Conservation (phyloP, 75 land plant species). For the Gnetum montanum region DNA sequence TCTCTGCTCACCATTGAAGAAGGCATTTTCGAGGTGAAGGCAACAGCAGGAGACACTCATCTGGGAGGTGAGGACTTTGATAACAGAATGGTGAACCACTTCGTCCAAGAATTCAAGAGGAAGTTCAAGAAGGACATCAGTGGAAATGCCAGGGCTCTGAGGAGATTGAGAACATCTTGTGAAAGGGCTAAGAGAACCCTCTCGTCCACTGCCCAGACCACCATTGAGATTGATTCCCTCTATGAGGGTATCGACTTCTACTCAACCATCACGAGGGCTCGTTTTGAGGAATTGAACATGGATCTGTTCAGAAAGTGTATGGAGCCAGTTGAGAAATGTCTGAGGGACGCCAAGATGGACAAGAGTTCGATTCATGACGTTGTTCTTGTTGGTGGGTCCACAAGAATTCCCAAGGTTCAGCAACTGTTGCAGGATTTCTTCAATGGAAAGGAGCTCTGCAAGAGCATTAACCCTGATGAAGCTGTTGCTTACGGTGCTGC, state of each 20-base stretch:
- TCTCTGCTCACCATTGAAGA: conserved; percentile 68
- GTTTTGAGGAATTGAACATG: conserved; percentile 43
- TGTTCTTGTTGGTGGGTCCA: conserved; percentile 29
- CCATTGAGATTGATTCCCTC: conserved; percentile 34
- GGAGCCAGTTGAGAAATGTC: conserved; percentile 46
- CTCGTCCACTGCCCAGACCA: conserved; percentile 34
- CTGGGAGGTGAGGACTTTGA: no score
- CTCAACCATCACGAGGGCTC: conserved; percentile 22
- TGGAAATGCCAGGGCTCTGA: conserved; percentile 26
- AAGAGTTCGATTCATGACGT: conserved; percentile 18
- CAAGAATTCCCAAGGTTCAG: conserved; percentile 32
- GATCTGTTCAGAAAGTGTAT: conserved; percentile 42
- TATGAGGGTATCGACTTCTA: conserved; percentile 30
- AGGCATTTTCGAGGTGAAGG: conserved; percentile 73
- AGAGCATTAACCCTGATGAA: conserved; percentile 44
- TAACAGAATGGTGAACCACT: conserved; percentile 18
- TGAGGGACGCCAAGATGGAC: conserved; percentile 33
- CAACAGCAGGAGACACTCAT: conserved; percentile 65
- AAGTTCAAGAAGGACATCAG: conserved; percentile 32
- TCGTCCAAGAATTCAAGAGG: conserved; percentile 20
- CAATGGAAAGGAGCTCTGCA: conserved; percentile 37
- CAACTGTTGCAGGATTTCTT: conserved; percentile 29
- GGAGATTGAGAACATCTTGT: conserved; percentile 29
- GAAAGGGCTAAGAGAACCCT: conserved; percentile 41
- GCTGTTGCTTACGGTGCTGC: conserved; percentile 37